phyloP scores from a whole-genome alignment of 768 basidiomycete species.

The Lentinula boryana region DNA sequence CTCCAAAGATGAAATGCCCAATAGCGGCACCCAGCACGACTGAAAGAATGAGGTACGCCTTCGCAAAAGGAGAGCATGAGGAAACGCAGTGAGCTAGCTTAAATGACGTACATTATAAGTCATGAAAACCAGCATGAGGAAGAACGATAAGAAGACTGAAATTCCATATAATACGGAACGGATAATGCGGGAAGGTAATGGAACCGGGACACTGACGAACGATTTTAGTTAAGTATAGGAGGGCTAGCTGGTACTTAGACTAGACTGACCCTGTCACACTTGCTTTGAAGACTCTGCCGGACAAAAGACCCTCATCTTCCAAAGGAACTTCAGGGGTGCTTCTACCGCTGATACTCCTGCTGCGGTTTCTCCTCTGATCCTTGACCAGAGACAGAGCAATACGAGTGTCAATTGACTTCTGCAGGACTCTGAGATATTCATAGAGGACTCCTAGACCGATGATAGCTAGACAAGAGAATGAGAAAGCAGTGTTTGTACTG shows the following conservation, averaged over 20 bases:
- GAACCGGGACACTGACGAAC: conserved; percentile 40
- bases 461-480: conserved; percentile 61
- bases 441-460: conserved; percentile 65
- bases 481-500: conserved; percentile 44
- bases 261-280: conserved; percentile 36
- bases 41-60: conserved; percentile 85
- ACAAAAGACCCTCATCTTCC: conserved; percentile 54
- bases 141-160: conserved; percentile 75
- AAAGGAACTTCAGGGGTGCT: conserved; percentile 31
- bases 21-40: conserved; percentile 77
- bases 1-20: conserved; percentile 77
- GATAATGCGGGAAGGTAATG: conserved; percentile 41
- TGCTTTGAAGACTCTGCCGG: conserved; percentile 34
- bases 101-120: conserved; percentile 72
- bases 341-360: conserved; percentile 29
- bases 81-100: neutral
- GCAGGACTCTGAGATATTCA: conserved; percentile 71
- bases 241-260: neutral
- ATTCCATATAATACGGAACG: conserved; percentile 71
- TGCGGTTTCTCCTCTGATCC: conserved; percentile 30
- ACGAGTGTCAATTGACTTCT: conserved; percentile 49
- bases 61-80: neutral
- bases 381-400: conserved; percentile 50
- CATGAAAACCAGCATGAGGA: conserved; percentile 96
- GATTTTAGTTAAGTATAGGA: neutral